Evolutionary conservation across 2,329 filamentous ascomycete species (phyloP).

Genomic region (Aaosphaeria pasadenensis): DNA sequence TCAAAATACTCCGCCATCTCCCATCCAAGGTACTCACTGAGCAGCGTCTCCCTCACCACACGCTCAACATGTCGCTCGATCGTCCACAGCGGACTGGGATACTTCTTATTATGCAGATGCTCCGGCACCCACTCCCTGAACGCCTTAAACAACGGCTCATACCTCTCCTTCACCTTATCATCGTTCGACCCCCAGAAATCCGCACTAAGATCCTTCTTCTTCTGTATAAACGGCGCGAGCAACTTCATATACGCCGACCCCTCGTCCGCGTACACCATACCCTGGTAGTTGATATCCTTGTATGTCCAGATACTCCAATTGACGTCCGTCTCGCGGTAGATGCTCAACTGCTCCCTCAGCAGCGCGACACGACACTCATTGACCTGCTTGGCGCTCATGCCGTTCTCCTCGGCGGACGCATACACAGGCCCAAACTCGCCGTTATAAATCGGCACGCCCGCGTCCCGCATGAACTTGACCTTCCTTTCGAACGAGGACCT

Average conservation of each 20-base stretch:
- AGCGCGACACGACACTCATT: conserved; percentile 6
- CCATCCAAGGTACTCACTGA: conserved; percentile 10
- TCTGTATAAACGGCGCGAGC: conserved; percentile 9
- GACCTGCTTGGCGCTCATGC: conserved; percentile 3
- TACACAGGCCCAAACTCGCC: conserved; percentile 15
- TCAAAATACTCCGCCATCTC: conserved; percentile 9
- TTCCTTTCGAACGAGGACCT: conserved; percentile 13
- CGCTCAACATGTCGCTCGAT: conserved; percentile 8
- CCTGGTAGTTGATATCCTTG: conserved; percentile 14
- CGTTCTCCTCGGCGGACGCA: conserved; percentile 2
- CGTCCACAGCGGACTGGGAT: conserved; percentile 6
- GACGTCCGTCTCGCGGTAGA: conserved; percentile 9
- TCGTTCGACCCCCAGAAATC: conserved; percentile 11
- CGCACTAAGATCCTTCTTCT: conserved; percentile 8
- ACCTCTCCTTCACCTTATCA: conserved; percentile 4
- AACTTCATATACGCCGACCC: conserved; percentile 9
- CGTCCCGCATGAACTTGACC: conserved; percentile 8
- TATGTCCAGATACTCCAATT: conserved; percentile 14
- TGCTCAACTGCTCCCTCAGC: conserved; percentile 7
- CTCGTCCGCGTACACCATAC: conserved; percentile 10
- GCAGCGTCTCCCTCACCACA: conserved; percentile 6
- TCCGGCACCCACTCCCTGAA: not conserved
- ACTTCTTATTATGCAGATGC: conserved; percentile 8
- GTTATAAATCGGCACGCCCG: conserved; percentile 11
- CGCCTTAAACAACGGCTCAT: not conserved